phyloP scores from a whole-genome alignment of 495 filamentous ascomycete genomes.

The Extremus antarcticus region DNA sequence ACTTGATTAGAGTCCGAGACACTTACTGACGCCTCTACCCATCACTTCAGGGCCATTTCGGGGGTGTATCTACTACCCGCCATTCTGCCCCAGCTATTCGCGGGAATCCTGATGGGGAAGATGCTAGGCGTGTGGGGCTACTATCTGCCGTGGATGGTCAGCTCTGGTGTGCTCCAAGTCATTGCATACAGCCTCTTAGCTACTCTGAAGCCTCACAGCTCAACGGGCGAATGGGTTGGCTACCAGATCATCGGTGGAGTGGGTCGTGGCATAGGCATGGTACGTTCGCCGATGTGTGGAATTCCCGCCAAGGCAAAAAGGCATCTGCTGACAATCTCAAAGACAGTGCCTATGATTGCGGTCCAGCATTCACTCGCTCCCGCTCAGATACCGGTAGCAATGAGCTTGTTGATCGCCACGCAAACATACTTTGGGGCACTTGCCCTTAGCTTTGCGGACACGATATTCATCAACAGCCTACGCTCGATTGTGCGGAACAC shows the following conservation, averaged over 20 bases:
- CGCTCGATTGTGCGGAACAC: slow-evolving; percentile 11
- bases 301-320: too few species aligned
- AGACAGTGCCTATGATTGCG: slow-evolving; percentile 34
- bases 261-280: slow-evolving; percentile 23
- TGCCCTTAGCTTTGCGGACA: slow-evolving; percentile 25
- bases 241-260: slow-evolving; percentile 48
- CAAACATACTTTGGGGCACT: slow-evolving; percentile 28
- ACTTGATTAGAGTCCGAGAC: too few species aligned
- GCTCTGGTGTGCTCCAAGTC: slow-evolving; percentile 19
- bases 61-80: slow-evolving; percentile 13
- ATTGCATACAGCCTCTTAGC: slow-evolving; percentile 43
- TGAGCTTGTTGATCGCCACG: slow-evolving; percentile 27
- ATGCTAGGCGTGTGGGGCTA: slow-evolving; percentile 33
- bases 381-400: slow-evolving; percentile 21
- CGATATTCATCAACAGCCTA: slow-evolving; percentile 28
- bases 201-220: slow-evolving; percentile 35
- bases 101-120: neutral
- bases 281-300: too few species aligned
- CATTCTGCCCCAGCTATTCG: slow-evolving; percentile 1
- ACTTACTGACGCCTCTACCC: neutral
- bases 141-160: slow-evolving; percentile 39
- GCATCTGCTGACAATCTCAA: too few species aligned
- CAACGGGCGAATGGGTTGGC: slow-evolving; percentile 42
- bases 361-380: slow-evolving; percentile 25
- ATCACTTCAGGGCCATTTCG: neutral